These are phyloP conservation scores for Hypoxylon fragiforme DNA, from an alignment of 495 filamentous ascomycete genomes.

Conservation along the genomic window DNA sequence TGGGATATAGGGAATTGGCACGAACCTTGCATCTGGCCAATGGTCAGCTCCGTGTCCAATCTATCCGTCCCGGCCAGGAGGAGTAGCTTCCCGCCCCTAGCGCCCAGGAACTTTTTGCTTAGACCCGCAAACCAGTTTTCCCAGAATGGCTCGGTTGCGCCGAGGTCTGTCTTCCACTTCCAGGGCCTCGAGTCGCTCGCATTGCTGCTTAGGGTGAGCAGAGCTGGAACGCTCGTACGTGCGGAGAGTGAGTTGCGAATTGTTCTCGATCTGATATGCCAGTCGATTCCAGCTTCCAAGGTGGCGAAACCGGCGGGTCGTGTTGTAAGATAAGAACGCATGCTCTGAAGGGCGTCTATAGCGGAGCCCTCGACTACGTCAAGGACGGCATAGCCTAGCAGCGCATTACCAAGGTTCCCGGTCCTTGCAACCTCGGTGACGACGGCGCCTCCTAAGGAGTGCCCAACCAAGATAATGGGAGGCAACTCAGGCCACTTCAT, in stretches of 20 bases:
- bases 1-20: constrained; percentile 3
- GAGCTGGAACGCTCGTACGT: constrained; percentile 80
- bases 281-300: constrained; percentile 80
- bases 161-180: constrained; percentile 86
- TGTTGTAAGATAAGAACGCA: constrained; percentile 86
- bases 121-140: constrained; percentile 89
- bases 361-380: constrained; percentile 89
- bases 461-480: constrained; percentile 82
- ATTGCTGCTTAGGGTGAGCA: constrained; percentile 57
- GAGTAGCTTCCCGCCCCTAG: constrained; percentile 84
- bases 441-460: constrained; percentile 94
- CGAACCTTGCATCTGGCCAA: constrained; percentile 94
- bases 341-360: constrained; percentile 92
- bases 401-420: constrained; percentile 62
- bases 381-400: constrained; percentile 87
- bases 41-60: constrained; percentile 91
- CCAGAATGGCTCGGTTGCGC: constrained; percentile 88
- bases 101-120: constrained; percentile 83
- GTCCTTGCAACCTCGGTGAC: constrained; percentile 79
- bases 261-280: constrained; percentile 90
- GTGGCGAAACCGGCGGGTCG: constrained; percentile 79
- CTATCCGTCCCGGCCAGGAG: constrained; percentile 92
- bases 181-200: constrained; percentile 55
- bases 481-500: constrained; percentile 76
- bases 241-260: constrained; percentile 82